Evolutionary conservation across 495 filamentous ascomycete genomes (phyloP), one percentile per base, ranked within the genome.

Genomic region (Podospora australis): DNA sequence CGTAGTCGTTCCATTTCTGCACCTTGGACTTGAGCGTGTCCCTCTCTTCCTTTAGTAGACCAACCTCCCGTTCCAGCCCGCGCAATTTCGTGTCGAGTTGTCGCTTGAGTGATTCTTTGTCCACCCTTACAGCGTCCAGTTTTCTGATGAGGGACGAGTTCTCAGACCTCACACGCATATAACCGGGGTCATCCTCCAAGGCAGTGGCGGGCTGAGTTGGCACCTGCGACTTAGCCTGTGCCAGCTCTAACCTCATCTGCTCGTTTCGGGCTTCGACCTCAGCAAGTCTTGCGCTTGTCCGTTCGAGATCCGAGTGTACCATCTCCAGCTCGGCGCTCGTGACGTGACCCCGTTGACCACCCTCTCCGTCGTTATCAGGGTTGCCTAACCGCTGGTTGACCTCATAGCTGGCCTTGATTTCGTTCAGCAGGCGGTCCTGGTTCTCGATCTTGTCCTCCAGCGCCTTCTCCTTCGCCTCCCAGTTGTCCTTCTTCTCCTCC

Each of bases 221-320:
- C 3, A 82, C 70, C 51, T 87, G 81, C 7, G 90, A 90, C 34
- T 86, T 87, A 7, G 86, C 80, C 57, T 96, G 88, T 40, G 89
- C 91, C 52, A 99, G 75, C 58, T 97, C 88, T 30, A 96, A 65
- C 34, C 88, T 80, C 49, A 99, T 64, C 58, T 96, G 90, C 64
- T 99, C 92, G 58, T 99, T 99, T 42, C 91, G 80, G 21, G 88
- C 86, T 67, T 97, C 91, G 23, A 96, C 81, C 53, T 99, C 90
- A 23, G 89, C 90, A 30, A 97, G 72, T 34, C 94, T 73, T 24
- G 88, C 68, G 52, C 84, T 95, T 7, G 90, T 90, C 59, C 88
- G 83, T 57, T 99, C 92, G 23, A 99, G 64, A 60, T 97, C 92
- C 1, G 90, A 83, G 56, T 83, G 82, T 17, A 95, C 81, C 68